phyloP scores from a whole-genome alignment of 257 asterid genomes.

The Jacaranda mimosifolia region DNA sequence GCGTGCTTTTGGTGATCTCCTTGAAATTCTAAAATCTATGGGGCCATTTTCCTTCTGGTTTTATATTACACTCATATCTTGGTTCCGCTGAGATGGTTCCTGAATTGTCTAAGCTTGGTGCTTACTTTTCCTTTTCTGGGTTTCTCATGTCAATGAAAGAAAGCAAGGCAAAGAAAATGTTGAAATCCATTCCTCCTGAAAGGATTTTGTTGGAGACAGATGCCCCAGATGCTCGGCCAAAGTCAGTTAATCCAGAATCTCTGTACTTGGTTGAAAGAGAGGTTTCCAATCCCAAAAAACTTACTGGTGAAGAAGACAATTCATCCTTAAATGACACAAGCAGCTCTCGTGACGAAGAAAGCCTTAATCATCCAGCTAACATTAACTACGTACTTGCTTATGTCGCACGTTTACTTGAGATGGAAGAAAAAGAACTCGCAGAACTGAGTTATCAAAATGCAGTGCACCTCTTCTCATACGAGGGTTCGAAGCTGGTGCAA shows the following conservation, averaged over 20 bases:
- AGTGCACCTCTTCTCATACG: constrained; percentile 69
- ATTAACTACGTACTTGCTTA: constrained; percentile 80
- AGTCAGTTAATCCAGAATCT: constrained; percentile 39
- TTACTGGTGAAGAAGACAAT: constrained; percentile 24
- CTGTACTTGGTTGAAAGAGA: constrained; percentile 48
- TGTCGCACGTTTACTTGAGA: constrained; percentile 66
- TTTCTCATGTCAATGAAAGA: constrained; percentile 89
- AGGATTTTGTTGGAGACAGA: constrained; percentile 97
- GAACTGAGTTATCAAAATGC: constrained; percentile 77
- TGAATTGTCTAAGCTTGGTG: constrained; percentile 78
- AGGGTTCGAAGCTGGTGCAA: constrained; percentile 75
- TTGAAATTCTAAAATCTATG: constrained; percentile 68
- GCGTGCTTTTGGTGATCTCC: constrained; percentile 90
- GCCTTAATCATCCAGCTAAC: constrained; percentile 86
- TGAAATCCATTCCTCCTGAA: constrained; percentile 74
- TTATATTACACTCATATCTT: constrained; percentile 83
- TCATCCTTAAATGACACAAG: constrained; percentile 22
- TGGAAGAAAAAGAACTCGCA: constrained; percentile 73
- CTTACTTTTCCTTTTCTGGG: constrained; percentile 94
- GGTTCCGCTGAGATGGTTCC: constrained; percentile 99
- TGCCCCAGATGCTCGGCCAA: constrained; percentile 90
- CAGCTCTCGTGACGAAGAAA: constrained; percentile 27
- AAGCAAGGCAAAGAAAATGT: constrained; percentile 88
- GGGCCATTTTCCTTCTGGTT: constrained; percentile 94
- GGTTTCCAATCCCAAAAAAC: constrained; percentile 32